Conservation (phyloP, 352 stramenopile species). For the Pythium volutum region DNA sequence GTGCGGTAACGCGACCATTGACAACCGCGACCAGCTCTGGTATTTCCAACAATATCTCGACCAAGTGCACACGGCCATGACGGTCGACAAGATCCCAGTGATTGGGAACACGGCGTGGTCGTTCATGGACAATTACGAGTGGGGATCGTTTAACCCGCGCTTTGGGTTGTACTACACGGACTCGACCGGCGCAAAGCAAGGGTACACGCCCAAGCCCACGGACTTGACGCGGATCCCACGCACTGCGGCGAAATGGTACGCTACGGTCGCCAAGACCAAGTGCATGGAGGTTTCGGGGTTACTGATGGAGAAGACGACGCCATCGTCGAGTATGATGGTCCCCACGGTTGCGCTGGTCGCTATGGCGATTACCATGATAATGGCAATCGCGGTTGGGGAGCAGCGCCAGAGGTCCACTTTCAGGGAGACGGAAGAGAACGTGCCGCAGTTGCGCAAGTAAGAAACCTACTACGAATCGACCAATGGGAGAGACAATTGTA, state of each 20-base stretch:
- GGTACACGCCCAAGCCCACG: constrained; percentile 21
- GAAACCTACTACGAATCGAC: background rate
- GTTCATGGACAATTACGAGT: constrained; percentile 95
- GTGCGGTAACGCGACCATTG: constrained; percentile 54
- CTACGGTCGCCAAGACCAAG: constrained; percentile 45
- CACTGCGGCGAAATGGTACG: constrained; percentile 58
- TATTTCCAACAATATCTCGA: constrained; percentile 58
- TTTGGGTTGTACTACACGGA: constrained; percentile 58
- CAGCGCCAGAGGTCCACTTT: background rate
- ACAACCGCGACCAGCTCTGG: constrained; percentile 63
- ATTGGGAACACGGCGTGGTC: constrained; percentile 92
- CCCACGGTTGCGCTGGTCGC: too few relatives aligned
- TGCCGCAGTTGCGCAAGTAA: background rate
- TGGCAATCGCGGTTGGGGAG: background rate
- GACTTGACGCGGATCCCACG: constrained; percentile 41
- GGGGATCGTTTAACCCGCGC: constrained; percentile 66
- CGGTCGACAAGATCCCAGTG: constrained; percentile 65
- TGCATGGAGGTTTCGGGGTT: constrained; percentile 36
- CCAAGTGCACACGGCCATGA: constrained; percentile 54
- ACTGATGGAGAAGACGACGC: background rate
- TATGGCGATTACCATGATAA: too few relatives aligned
- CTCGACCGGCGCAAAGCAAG: constrained; percentile 32
- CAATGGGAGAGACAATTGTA: background rate
- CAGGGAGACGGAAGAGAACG: background rate
- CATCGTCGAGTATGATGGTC: too few relatives aligned